phyloP scores from a whole-genome alignment of 257 asterid species.

The Forsythia suspensa region DNA sequence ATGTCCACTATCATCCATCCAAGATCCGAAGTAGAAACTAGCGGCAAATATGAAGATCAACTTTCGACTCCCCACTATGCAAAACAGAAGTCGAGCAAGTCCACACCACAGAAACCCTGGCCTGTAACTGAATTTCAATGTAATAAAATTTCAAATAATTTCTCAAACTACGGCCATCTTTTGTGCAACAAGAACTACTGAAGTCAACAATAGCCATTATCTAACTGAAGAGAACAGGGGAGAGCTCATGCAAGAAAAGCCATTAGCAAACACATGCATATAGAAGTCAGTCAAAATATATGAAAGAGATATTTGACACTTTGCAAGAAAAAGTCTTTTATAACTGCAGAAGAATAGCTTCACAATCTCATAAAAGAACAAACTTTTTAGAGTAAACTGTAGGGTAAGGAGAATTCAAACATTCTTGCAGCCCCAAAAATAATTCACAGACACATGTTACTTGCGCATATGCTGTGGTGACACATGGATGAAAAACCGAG shows the following conservation, averaged over 20 bases:
- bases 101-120: slow-evolving; percentile 6
- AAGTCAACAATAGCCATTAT: not conserved
- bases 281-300: not conserved
- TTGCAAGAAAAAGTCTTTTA: not conserved
- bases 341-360: not conserved
- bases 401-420: not conserved
- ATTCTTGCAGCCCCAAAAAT: not conserved
- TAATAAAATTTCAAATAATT: not conserved
- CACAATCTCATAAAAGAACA: not conserved
- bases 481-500: not conserved
- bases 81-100: slow-evolving; percentile 23
- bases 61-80: slow-evolving; percentile 5
- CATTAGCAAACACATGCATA: not conserved
- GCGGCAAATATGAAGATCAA: slow-evolving; percentile 17
- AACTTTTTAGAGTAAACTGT: not conserved
- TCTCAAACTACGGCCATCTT: not conserved
- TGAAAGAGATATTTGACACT: not conserved
- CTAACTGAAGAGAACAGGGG: not conserved
- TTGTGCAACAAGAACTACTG: not conserved
- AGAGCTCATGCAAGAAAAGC: not conserved
- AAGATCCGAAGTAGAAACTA: slow-evolving; percentile 21
- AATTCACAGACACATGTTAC: not conserved
- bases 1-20: slow-evolving; percentile 80
- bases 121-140: not conserved
- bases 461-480: not conserved